Evolutionary conservation across 2,329 filamentous ascomycete genomes (phyloP), one percentile per base, ranked within the genome.

Genomic region (Colletotrichum incanum): DNA sequence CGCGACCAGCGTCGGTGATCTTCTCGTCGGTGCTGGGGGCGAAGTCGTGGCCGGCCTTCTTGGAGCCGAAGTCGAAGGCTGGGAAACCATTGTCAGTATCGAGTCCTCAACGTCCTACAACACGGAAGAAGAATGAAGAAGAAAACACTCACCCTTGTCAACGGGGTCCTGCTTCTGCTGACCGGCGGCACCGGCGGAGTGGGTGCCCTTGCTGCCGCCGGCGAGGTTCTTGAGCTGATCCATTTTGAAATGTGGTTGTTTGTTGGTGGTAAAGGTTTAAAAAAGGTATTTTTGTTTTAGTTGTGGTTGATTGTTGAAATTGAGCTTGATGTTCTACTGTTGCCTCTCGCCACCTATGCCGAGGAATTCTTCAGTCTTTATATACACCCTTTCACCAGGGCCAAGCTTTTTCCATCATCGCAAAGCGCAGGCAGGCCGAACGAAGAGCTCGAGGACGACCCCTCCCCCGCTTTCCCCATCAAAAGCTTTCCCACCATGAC

Each of bases 141-240:
- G n/a, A n/a, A n/a, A n/a, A n/a, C n/a, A n/a, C n/a, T n/a, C 72
- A 84, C 82, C 81, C 79, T 83, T 84, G 75, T 84, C 82, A 2
- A 79, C 75, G 71, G 82, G 83, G 74, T 85, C 83, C 39, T 79
- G 18, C 76, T 80, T 74, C 8, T 65, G 20, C 54, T 67, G 63
- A 12, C 61, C 70, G 4, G 61, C 66, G 37, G 65, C 47, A 20
- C 43, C 55, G 20, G 64, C 59, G 0, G 39, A 26, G 65, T 68
- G 55, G 31, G 52, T n/a, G 47, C 56, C 37, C 9, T 41, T 39
- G 68, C 63, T 47, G 41, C 56, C 58, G 26, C 58, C 34, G 41
- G 41, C 31, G 31, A 63, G 58, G 56, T 72, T 73, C 71, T 73
- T 65, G 58, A 67, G 11, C 20, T 69, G 58, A 45, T 72, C 67